These are phyloP conservation scores for Pestalotiopsis fici DNA, from an alignment of 2,329 filamentous ascomycete genomes.

Conservation along the genomic window DNA sequence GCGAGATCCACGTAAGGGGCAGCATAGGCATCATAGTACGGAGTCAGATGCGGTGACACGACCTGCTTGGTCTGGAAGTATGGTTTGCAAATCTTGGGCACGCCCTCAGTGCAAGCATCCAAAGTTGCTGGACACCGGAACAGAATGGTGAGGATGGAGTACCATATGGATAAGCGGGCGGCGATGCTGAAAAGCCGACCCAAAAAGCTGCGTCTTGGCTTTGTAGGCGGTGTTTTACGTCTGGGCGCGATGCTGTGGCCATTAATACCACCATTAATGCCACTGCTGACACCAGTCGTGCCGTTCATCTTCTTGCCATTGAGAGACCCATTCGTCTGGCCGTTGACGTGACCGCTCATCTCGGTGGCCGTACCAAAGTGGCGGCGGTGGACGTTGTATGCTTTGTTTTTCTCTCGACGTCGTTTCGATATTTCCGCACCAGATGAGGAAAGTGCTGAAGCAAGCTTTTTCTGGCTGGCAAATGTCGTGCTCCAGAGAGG, in stretches of 20 bases:
- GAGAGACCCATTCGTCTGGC: slow-evolving; percentile 38
- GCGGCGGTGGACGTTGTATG: background rate
- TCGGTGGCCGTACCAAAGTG: background rate
- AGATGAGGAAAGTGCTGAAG: background rate
- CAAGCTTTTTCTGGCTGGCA: background rate
- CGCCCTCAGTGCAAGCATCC: slow-evolving; percentile 66
- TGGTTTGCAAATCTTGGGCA: slow-evolving; percentile 79
- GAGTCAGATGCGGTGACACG: slow-evolving; percentile 74
- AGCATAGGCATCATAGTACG: slow-evolving; percentile 84
- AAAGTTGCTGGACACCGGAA: slow-evolving; percentile 79
- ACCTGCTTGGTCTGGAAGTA: slow-evolving; percentile 69
- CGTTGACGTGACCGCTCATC: slow-evolving; percentile 22
- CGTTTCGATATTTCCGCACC: background rate
- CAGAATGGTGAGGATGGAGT: slow-evolving; percentile 75
- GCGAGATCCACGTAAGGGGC: slow-evolving; percentile 78
- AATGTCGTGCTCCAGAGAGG: background rate
- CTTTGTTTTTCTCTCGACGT: background rate
- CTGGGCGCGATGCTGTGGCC: slow-evolving; percentile 35
- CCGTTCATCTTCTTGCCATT: slow-evolving; percentile 29
- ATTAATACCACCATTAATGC: slow-evolving; percentile 25
- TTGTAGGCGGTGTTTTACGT: slow-evolving; percentile 24
- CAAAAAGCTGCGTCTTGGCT: slow-evolving; percentile 31
- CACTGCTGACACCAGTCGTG: slow-evolving; percentile 18
- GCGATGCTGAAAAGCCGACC: slow-evolving; percentile 47
- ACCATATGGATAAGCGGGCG: slow-evolving; percentile 79